A percentile compares a stretch with the other conserved stretches of the same genome.
Conservation (phyloP, 2,329 filamentous ascomycete species). For the Diaporthe ampelina region DNA sequence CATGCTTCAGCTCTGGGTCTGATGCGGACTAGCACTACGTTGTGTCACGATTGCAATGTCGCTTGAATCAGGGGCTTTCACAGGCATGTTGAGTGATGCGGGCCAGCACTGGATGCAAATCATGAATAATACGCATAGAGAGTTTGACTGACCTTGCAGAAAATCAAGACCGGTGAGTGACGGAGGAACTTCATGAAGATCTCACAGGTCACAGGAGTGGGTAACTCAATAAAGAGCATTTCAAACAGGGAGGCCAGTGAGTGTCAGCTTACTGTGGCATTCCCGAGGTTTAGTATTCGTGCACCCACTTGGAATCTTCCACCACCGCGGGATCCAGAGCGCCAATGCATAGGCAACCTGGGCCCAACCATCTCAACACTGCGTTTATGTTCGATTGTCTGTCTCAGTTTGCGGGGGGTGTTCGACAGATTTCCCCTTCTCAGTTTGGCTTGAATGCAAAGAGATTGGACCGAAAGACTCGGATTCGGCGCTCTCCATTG, state of each 20-base stretch:
- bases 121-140: background rate
- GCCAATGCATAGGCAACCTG: background rate
- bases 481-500: too few species aligned
- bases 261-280: background rate
- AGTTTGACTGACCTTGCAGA: background rate
- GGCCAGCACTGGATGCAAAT: background rate
- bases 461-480: background rate
- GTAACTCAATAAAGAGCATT: too few species aligned
- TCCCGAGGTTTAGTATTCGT: background rate
- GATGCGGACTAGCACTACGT: background rate
- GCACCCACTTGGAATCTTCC: too few species aligned
- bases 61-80: background rate
- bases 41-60: constrained; percentile 1
- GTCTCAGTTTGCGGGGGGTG: background rate
- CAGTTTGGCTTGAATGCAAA: background rate
- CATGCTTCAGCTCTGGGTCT: constrained; percentile 13
- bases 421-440: background rate
- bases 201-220: too few species aligned
- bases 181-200: too few species aligned
- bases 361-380: background rate
- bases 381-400: background rate
- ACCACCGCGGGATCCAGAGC: too few species aligned
- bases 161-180: background rate
- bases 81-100: background rate
- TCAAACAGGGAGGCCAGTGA: background rate